Evolutionary conservation across 2,329 filamentous ascomycete species (phyloP), one percentile per base, ranked within the genome.

Genomic region (Verticillium nubilum): DNA sequence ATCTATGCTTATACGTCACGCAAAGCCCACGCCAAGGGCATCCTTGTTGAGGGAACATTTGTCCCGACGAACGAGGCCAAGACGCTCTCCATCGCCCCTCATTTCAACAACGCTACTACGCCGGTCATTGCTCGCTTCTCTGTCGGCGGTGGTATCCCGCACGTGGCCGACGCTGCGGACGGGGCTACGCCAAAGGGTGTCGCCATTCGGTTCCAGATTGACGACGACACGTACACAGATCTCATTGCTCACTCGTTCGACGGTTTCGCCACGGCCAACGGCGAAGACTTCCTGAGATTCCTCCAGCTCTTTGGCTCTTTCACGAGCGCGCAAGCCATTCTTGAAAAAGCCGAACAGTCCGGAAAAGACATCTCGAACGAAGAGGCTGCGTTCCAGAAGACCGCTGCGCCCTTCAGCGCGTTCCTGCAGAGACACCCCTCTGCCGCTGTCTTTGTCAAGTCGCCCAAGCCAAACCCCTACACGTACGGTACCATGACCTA

Each of bases 11-110:
- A 52, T 19, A 10, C 19, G 19, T 52, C 13, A 19, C 19, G 12
- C 5, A 25, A 9, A 52, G 82, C 80, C 9, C 83, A 86, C 61
- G 82, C 82, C 27, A 79, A 80, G 70, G 83, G 83, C 13, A 68
- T 76, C 31, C 73, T 85, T 37, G 68, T 83, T 10, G 78, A 70
- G 9, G 83, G 83, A 31, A 79, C 72, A 23, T 86, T 85, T 68
- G 78, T 70, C 1, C 81, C 83, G 2, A 76, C 76, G 1, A 4
- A 71, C 0, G 65, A 69, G 37, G 81, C 81, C 13, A 66, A 71
- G 3, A 65, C 68, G 5, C 77, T 86, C 19, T 78, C 76, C 27
- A 73, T 61, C 19, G 81, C 81, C 7, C 72, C 73, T 4, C 80
- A 84, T 67, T 81, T 84, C 68, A 75, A 70, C 62, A 60, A 63